A percentile compares a stretch with the other conserved stretches of the same genome.
phyloP scores from a whole-genome alignment of 1,284 basidiomycete species.

The Inonotus obliquus region DNA sequence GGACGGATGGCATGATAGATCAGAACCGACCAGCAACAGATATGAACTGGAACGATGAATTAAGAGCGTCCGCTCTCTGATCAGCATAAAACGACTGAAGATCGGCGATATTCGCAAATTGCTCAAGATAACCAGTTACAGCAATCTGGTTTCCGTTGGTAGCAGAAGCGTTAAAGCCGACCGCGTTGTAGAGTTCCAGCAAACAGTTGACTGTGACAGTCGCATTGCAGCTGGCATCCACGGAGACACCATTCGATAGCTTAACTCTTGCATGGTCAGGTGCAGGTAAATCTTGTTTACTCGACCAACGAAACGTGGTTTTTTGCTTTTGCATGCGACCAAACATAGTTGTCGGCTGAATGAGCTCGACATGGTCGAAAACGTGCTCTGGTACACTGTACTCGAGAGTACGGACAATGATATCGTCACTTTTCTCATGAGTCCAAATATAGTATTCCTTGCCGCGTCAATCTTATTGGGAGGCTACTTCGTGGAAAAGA shows the following conservation, averaged over 20 bases:
- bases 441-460: constrained; percentile 63
- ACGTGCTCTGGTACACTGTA: constrained; percentile 65
- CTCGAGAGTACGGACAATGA: constrained; percentile 57
- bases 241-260: constrained; percentile 32
- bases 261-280: constrained; percentile 26
- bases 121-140: constrained; percentile 48
- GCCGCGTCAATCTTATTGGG: not conserved
- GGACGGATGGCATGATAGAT: constrained; percentile 8
- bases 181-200: constrained; percentile 46
- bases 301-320: constrained; percentile 38
- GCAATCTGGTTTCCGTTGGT: constrained; percentile 45
- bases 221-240: constrained; percentile 47
- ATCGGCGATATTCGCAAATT: constrained; percentile 55
- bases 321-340: constrained; percentile 43
- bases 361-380: constrained; percentile 59
- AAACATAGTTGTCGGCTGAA: constrained; percentile 76
- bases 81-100: constrained; percentile 46
- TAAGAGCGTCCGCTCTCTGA: constrained; percentile 42
- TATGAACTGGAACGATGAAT: constrained; percentile 40
- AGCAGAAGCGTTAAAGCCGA: constrained; percentile 36
- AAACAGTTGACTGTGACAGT: constrained; percentile 36
- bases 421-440: constrained; percentile 47
- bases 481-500: not conserved
- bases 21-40: constrained; percentile 41
- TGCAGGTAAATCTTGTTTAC: constrained; percentile 21